Percentiles rank a stretch among this genome's conserved stretches.
phyloP scores from a whole-genome alignment of 2,329 filamentous ascomycete genomes.

The Leptoxyphium fumago region DNA sequence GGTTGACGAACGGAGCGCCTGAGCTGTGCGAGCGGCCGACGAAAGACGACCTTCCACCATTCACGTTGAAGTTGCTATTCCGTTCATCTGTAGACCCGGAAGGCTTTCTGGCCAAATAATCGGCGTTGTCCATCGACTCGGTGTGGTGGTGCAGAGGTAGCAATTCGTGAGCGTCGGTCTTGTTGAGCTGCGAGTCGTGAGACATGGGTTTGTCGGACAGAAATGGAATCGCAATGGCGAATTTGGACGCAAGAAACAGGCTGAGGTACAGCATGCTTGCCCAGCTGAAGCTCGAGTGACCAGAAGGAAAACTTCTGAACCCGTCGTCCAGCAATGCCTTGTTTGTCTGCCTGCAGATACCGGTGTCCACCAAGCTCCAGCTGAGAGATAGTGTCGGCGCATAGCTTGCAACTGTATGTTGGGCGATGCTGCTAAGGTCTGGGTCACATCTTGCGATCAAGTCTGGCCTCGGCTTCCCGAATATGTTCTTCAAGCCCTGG shows the following conservation, averaged over 20 bases:
- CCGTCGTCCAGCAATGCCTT: slow-evolving; percentile 53
- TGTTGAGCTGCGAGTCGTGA: not conserved
- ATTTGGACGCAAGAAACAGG: slow-evolving; percentile 74
- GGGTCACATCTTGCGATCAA: slow-evolving; percentile 59
- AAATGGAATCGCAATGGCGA: slow-evolving; percentile 59
- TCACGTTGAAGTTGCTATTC: slow-evolving; percentile 1
- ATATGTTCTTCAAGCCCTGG: slow-evolving; percentile 65
- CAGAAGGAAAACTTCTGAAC: slow-evolving; percentile 72
- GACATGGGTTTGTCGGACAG: slow-evolving; percentile 32
- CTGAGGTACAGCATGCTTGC: slow-evolving; percentile 73
- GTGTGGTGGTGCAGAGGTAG: slow-evolving; percentile 13
- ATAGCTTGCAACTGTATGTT: slow-evolving; percentile 50
- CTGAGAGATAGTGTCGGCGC: slow-evolving; percentile 35
- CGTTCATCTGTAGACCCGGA: not conserved
- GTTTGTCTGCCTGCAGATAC: slow-evolving; percentile 59
- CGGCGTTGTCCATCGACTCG: slow-evolving; percentile 3
- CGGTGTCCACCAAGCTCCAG: slow-evolving; percentile 57
- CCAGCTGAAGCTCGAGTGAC: slow-evolving; percentile 60
- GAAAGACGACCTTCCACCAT: not conserved
- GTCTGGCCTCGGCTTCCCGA: slow-evolving; percentile 51
- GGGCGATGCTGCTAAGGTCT: slow-evolving; percentile 46
- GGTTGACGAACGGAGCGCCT: slow-evolving; percentile 15
- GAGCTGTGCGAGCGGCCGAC: slow-evolving; percentile 1
- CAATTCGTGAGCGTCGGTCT: slow-evolving; percentile 5
- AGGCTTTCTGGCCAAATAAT: slow-evolving; percentile 3